Percentiles rank a stretch among this genome's conserved stretches.
phyloP scores from a whole-genome alignment of 352 stramenopile species.

The Phytophthora macrochlamydospora region DNA sequence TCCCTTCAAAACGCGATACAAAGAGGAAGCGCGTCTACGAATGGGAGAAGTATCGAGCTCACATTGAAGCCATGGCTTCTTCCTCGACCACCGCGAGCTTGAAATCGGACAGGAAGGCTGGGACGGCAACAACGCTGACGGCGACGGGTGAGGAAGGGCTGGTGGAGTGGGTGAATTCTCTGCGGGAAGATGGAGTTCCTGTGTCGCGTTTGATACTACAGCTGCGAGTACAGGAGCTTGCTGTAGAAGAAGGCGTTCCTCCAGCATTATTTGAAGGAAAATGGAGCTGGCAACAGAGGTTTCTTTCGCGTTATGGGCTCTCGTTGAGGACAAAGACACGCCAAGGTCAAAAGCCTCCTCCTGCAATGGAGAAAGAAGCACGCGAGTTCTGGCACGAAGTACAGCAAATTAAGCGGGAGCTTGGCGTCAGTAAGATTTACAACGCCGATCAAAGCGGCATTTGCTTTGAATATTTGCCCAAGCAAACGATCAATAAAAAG shows the following conservation, averaged over 20 bases:
- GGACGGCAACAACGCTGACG: conserved; percentile 1
- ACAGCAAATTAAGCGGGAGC: not conserved
- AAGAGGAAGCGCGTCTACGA: conserved; percentile 5
- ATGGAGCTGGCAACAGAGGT: conserved; percentile 3
- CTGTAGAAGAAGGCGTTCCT: conserved; percentile 4
- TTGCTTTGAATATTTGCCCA: conserved; percentile 9
- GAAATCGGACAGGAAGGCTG: not conserved
- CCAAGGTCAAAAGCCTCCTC: not conserved
- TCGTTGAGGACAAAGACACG: not conserved
- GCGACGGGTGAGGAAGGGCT: not conserved
- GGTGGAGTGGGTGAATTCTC: not conserved
- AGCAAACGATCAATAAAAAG: conserved; percentile 1
- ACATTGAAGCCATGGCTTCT: not conserved
- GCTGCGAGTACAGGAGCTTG: not conserved
- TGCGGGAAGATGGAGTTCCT: conserved; percentile 2
- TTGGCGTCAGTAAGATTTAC: conserved; percentile 11
- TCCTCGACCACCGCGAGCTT: not conserved
- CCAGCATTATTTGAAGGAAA: not conserved
- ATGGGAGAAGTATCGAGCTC: not conserved
- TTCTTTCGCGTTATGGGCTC: conserved; percentile 5
- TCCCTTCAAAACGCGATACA: not conserved
- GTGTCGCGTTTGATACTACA: conserved; percentile 4
- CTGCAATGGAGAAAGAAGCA: conserved; percentile 3
- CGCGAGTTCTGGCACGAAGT: conserved; percentile 4
- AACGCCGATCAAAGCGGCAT: conserved; percentile 11